Percentiles rank a stretch among this genome's conserved stretches.
Evolutionary conservation across 2,329 filamentous ascomycete species (phyloP).

Genomic region (Fusarium succisae): DNA sequence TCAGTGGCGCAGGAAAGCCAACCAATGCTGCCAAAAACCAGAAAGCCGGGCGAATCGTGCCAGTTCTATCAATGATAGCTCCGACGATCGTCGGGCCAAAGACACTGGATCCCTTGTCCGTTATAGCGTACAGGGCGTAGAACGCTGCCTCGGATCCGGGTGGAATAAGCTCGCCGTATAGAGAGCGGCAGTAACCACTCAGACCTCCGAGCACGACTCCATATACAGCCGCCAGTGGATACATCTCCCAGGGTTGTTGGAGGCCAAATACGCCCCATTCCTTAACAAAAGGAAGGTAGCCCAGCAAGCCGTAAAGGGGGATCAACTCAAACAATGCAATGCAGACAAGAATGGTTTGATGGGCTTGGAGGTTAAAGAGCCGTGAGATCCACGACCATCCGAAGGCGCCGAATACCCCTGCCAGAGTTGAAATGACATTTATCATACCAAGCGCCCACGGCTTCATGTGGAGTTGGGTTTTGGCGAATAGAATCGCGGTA

Average conservation of each 20-base stretch:
- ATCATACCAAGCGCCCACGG: constrained; percentile 90
- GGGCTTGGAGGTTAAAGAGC: constrained; percentile 74
- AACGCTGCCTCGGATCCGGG: constrained; percentile 95
- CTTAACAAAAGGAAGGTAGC: constrained; percentile 83
- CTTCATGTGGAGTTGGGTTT: constrained; percentile 90
- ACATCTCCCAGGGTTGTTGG: constrained; percentile 98
- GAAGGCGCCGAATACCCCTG: constrained; percentile 88
- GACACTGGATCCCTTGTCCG: constrained; percentile 93
- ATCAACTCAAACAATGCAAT: constrained; percentile 92
- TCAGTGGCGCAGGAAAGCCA: constrained; percentile 82
- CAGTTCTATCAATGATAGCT: constrained; percentile 85
- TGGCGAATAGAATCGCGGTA: constrained; percentile 94
- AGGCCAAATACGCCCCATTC: constrained; percentile 81
- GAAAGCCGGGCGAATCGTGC: constrained; percentile 86
- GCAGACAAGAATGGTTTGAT: constrained; percentile 91
- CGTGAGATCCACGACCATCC: constrained; percentile 85
- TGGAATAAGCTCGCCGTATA: constrained; percentile 94
- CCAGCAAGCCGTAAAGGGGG: constrained; percentile 87
- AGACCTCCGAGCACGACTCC: constrained; percentile 94
- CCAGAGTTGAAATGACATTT: constrained; percentile 88
- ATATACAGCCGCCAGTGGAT: constrained; percentile 87
- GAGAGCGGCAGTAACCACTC: constrained; percentile 87
- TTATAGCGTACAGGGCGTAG: constrained; percentile 96
- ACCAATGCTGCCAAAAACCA: constrained; percentile 91
- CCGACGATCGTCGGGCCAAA: constrained; percentile 96